phyloP scores from a whole-genome alignment of 441 rosid genomes.

The Gossypium lobatum region DNA sequence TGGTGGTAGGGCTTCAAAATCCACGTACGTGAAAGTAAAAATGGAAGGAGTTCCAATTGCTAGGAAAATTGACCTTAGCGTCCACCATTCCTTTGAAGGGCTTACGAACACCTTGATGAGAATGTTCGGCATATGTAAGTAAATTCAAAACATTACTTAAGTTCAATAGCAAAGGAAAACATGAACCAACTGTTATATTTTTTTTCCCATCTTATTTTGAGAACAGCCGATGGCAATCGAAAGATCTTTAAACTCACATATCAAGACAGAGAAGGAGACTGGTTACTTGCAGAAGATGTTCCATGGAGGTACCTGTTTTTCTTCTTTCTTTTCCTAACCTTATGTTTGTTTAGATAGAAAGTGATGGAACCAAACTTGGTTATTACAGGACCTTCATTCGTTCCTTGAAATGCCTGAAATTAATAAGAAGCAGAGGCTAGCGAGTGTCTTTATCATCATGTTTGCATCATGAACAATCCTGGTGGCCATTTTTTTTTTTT shows the following conservation, averaged over 20 bases:
- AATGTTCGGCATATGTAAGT: conserved; percentile 39
- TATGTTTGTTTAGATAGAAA: background rate
- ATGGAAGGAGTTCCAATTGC: conserved; percentile 71
- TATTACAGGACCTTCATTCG: conserved; percentile 9
- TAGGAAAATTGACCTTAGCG: conserved; percentile 51
- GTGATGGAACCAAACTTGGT: background rate
- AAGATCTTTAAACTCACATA: conserved; percentile 10
- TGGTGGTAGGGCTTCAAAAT: conserved; percentile 25
- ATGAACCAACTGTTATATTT: background rate
- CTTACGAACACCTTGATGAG: conserved; percentile 38
- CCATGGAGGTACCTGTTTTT: conserved; percentile 8
- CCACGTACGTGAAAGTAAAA: conserved; percentile 61
- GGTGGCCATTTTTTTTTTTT: background rate
- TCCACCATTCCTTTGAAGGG: conserved; percentile 36
- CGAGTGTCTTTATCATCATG: background rate
- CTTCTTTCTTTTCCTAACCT: background rate
- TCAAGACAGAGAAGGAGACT: conserved; percentile 12
- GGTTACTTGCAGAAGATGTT: conserved; percentile 12
- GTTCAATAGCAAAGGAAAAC: background rate
- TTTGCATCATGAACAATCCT: background rate
- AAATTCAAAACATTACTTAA: background rate
- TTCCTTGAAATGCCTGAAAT: conserved; percentile 5
- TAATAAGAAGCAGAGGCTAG: background rate
- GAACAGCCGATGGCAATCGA: background rate
- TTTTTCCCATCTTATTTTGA: background rate